phyloP scores from a whole-genome alignment of 345 rosid genomes.

The Barbarea vulgaris region DNA sequence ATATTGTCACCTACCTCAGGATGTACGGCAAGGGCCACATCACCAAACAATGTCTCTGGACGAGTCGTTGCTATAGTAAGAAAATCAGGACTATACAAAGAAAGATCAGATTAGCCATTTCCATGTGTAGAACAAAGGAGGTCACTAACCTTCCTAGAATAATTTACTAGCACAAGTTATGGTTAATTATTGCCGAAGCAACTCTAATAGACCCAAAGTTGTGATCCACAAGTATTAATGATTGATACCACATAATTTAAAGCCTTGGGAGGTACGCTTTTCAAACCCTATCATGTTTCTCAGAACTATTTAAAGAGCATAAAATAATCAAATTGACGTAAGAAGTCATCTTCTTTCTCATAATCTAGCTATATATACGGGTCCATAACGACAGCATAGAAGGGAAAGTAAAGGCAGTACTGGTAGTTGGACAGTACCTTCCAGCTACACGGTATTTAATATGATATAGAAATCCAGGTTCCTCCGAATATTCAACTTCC shows the following conservation, averaged over 20 bases:
- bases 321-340: not conserved
- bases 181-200: slow-evolving; percentile 14
- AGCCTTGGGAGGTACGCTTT: not conserved
- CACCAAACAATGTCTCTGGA: slow-evolving; percentile 97
- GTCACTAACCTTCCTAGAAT: slow-evolving; percentile 2
- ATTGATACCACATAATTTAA: slow-evolving; percentile 17
- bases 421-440: slow-evolving; percentile 51
- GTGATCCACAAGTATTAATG: slow-evolving; percentile 10
- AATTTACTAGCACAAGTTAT: not conserved
- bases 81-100: slow-evolving; percentile 68
- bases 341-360: not conserved
- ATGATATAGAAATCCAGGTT: slow-evolving; percentile 77
- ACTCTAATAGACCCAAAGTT: slow-evolving; percentile 8
- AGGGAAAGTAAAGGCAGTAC: slow-evolving; percentile 4
- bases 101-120: slow-evolving; percentile 33
- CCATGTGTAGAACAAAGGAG: slow-evolving; percentile 15
- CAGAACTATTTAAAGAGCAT: not conserved
- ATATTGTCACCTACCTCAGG: slow-evolving; percentile 59
- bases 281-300: not conserved
- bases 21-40: slow-evolving; percentile 93
- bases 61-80: slow-evolving; percentile 94
- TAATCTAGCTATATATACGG: not conserved
- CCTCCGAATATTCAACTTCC: slow-evolving; percentile 99
- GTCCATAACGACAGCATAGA: not conserved
- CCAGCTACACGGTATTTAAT: slow-evolving; percentile 98